Percentiles rank a stretch among this genome's conserved stretches.
phyloP scores from a whole-genome alignment of 768 basidiomycete genomes.

The Agrocybe chaxingu region DNA sequence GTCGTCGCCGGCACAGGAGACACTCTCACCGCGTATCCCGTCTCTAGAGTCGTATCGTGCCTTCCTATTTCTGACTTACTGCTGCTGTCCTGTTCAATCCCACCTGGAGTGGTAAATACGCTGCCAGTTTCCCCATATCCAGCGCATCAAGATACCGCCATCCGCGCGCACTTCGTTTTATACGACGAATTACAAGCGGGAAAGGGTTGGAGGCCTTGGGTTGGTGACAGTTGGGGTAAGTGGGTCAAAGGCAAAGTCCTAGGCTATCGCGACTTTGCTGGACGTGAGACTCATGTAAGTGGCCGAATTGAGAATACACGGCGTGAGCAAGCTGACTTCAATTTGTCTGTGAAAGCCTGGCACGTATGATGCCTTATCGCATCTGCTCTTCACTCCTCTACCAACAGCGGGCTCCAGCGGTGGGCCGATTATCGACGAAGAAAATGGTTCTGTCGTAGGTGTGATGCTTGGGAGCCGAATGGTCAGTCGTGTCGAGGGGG shows the following conservation, averaged over 20 bases:
- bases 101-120: slow-evolving; percentile 28
- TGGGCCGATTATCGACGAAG: slow-evolving; percentile 61
- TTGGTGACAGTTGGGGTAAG: slow-evolving; percentile 50
- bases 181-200: slow-evolving; percentile 31
- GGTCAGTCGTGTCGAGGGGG: slow-evolving; percentile 51
- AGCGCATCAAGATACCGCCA: slow-evolving; percentile 35
- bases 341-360: slow-evolving; percentile 43
- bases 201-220: slow-evolving; percentile 46
- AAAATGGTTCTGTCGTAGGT: slow-evolving; percentile 62
- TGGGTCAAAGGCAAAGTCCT: slow-evolving; percentile 50
- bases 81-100: slow-evolving; percentile 33
- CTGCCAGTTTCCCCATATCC: slow-evolving; percentile 68
- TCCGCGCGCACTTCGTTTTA: slow-evolving; percentile 56
- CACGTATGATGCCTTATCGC: slow-evolving; percentile 62
- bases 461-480: slow-evolving; percentile 59
- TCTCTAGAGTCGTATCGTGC: slow-evolving; percentile 48
- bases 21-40: slow-evolving; percentile 32
- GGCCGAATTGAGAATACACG: neutral
- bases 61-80: slow-evolving; percentile 58
- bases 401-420: slow-evolving; percentile 69
- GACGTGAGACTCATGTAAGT: slow-evolving; percentile 52
- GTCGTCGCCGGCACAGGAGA: slow-evolving; percentile 36
- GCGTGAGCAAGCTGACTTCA: neutral
- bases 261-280: slow-evolving; percentile 60
- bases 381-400: slow-evolving; percentile 49